These are phyloP conservation scores for Omphalotus guepiniiformis DNA, from an alignment of 768 basidiomycete genomes.

Conservation along the genomic window DNA sequence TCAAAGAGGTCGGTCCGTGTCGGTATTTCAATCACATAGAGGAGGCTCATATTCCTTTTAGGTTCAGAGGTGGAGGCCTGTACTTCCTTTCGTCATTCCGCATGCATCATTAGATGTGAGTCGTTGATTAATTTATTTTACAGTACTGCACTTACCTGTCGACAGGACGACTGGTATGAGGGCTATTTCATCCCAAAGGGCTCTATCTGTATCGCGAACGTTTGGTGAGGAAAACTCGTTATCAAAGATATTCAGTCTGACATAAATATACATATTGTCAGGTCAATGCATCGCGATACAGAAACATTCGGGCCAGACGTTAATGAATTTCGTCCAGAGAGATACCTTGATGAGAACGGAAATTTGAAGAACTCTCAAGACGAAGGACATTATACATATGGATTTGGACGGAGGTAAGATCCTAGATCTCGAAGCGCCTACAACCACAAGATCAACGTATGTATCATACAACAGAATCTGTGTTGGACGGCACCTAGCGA, in stretches of 20 bases:
- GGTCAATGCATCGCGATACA: not conserved
- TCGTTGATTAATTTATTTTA: too few species aligned
- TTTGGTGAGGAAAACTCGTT: too few species aligned
- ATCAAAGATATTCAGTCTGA: too few species aligned
- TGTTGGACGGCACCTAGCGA: conserved; percentile 4
- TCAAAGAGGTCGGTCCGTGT: too few species aligned
- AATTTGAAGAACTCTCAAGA: not conserved
- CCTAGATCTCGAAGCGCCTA: too few species aligned
- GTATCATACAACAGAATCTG: too few species aligned
- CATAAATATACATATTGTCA: too few species aligned
- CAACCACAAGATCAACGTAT: too few species aligned
- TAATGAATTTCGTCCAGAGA: not conserved
- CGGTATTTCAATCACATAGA: too few species aligned
- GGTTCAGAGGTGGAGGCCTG: conserved; percentile 4
- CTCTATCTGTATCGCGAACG: not conserved
- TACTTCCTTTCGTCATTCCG: conserved; percentile 1
- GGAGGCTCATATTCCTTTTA: too few species aligned
- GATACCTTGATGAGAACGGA: not conserved
- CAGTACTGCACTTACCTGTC: too few species aligned
- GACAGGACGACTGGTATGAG: conserved; percentile 8
- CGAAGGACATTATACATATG: conserved; percentile 5
- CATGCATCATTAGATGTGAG: conserved; percentile 1
- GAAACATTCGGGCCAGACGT: conserved; percentile 1
- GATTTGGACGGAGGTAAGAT: conserved; percentile 5
- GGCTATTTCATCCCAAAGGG: conserved; percentile 7